Conservation (phyloP, 1,139 yeast genomes). For the Pneumocystis wakefieldiae region DNA sequence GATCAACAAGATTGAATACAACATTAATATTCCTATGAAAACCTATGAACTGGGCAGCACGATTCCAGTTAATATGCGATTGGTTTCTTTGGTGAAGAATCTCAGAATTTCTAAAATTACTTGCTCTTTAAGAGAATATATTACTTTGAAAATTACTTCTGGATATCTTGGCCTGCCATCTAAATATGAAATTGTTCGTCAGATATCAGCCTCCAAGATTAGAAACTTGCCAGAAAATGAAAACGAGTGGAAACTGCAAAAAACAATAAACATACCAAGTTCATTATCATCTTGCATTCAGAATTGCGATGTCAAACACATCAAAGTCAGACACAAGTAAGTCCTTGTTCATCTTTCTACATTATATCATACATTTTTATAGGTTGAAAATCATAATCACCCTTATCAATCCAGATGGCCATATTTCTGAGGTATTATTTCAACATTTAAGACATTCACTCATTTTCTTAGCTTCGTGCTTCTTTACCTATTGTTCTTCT, state of each 20-base stretch:
- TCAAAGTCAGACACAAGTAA: conserved; percentile 53
- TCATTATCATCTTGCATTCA: conserved; percentile 64
- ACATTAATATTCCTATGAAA: conserved; percentile 70
- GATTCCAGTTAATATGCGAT: conserved; percentile 50
- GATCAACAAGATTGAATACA: conserved; percentile 88
- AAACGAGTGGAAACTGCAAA: conserved; percentile 50
- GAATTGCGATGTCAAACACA: conserved; percentile 52
- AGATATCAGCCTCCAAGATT: conserved; percentile 26
- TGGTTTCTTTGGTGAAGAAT: conserved; percentile 75
- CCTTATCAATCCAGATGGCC: conserved; percentile 57
- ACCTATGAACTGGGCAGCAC: conserved; percentile 83
- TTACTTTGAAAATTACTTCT: conserved; percentile 44
- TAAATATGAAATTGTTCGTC: conserved; percentile 20
- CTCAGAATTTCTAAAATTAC: conserved; percentile 57
- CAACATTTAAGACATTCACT: neutral
- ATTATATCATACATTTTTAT: neutral
- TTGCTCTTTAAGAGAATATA: conserved; percentile 51
- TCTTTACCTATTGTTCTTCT: conserved; percentile 53
- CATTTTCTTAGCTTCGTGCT: conserved; percentile 31
- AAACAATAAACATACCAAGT: conserved; percentile 49
- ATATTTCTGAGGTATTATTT: conserved; percentile 43
- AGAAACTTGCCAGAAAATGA: conserved; percentile 39
- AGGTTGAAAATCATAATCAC: conserved; percentile 44
- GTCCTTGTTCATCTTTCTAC: neutral
- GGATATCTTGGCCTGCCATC: conserved; percentile 24